Conservation (phyloP, 2,329 filamentous ascomycete genomes). For the Fusarium devonianum region DNA sequence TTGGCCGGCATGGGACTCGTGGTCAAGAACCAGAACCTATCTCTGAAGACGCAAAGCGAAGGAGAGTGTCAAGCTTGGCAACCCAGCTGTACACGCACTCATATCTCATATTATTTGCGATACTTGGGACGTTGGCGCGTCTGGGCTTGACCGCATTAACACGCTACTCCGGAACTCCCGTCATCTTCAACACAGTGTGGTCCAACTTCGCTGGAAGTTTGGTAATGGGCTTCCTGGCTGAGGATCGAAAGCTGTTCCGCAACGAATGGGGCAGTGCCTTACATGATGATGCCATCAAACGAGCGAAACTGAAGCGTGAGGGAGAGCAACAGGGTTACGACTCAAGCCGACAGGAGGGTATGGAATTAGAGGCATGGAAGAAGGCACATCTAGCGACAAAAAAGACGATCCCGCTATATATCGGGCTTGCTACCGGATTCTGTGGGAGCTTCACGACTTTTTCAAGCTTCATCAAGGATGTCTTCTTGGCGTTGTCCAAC, state of each 20-base stretch:
- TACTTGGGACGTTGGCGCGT: conserved; percentile 83
- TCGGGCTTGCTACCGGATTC: conserved; percentile 85
- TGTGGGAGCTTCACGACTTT: conserved; percentile 92
- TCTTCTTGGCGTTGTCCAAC: conserved; percentile 81
- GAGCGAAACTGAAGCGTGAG: conserved; percentile 40
- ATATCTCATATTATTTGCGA: conserved; percentile 84
- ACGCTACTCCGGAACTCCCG: conserved; percentile 77
- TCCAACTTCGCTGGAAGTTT: conserved; percentile 84
- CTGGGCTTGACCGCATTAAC: conserved; percentile 82
- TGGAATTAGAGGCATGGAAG: conserved; percentile 55
- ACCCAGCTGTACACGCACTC: conserved; percentile 76
- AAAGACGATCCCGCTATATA: conserved; percentile 87
- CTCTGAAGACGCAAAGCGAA: conserved; percentile 15
- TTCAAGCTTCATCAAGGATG: conserved; percentile 82
- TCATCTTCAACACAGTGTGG: conserved; percentile 81
- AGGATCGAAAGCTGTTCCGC: conserved; percentile 79
- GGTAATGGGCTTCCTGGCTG: conserved; percentile 83
- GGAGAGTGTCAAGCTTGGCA: conserved; percentile 55
- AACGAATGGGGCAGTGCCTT: conserved; percentile 65
- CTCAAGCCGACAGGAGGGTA: conserved; percentile 15
- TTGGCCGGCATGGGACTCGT: conserved; percentile 2
- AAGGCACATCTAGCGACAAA: conserved; percentile 71
- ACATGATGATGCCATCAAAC: conserved; percentile 48
- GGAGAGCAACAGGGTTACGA: conserved; percentile 49
- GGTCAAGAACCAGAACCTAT: conserved; percentile 6